Base-by-base conservation (phyloP, 176 grass and related monocot genomes). In the Carex scoparia region DNA sequence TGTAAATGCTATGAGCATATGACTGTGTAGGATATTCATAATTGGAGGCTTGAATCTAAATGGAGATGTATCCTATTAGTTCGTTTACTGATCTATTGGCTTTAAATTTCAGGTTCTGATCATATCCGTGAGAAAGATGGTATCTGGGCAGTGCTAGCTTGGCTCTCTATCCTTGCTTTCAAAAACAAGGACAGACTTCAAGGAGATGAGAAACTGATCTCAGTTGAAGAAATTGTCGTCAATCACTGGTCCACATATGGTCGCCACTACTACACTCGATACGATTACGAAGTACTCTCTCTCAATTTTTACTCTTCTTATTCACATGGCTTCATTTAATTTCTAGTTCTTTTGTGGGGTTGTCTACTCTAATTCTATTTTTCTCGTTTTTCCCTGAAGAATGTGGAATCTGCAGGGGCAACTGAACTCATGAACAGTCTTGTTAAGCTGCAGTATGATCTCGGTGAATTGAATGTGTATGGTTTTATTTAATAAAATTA, bases 81-180 rank as follows among this genome's bases (percentile, higher is more conserved):
- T 44, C 40, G 4, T 30, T 85, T 85, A 61, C 40, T 86, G 69
- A 88, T 64, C 10, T 86, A 16, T 79, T 71, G 58, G 79, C 23
- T 54, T 81, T 85, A 75, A 30, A 54, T 67, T 80, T 3, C 72
- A 99, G 97, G 97, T 64, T 99, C 97, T 76, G 97, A 99, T 76
- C 97, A 99, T 84, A 99, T 99, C 88, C 93, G 97, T 31, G 97
- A 99, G 86, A 99, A 99, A 86, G 97, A 99, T 95, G 97, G 97
- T 78, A 99, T 99, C 49, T 99, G 97, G 97, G 97, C 97, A 84
- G 97, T 99, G 85, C 86, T 99, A 75, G 97, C 97, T 85, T 99
- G 97, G 97, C 87, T 99, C 71, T 99, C 97, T 69, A 99, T 99
- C 71, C 84, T 99, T 87, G 93, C 97, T 88, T 95, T 91, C 75